A percentile compares a stretch with the other conserved stretches of the same genome.
Evolutionary conservation across 139 green algal species (phyloP).

Genomic region (Chara braunii): DNA sequence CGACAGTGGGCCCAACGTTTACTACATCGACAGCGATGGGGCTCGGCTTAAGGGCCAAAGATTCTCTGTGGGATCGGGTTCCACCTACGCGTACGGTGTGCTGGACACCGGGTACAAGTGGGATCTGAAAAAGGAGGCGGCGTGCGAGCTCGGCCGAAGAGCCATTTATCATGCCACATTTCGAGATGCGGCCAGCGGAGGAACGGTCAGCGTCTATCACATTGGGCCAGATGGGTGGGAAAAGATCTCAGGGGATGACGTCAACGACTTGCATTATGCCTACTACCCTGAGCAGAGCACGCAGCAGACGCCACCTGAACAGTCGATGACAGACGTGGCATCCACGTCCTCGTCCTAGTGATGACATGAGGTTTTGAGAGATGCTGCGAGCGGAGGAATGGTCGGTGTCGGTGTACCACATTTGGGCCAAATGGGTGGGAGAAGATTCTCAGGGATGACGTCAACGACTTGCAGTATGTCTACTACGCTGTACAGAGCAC

Average conservation of each 20-base stretch:
- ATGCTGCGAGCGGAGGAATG: background rate
- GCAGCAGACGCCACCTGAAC: background rate
- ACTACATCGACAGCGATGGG: constrained; percentile 96
- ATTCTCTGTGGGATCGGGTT: constrained; percentile 92
- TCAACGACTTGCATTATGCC: constrained; percentile 90
- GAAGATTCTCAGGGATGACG: background rate
- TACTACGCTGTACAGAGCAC: background rate
- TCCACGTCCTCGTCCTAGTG: background rate
- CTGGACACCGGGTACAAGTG: constrained; percentile 66
- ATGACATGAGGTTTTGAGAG: background rate
- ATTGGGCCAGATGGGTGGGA: constrained; percentile 90
- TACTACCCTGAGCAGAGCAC: constrained; percentile 84
- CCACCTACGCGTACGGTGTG: constrained; percentile 95
- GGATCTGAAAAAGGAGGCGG: constrained; percentile 87
- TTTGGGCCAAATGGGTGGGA: background rate
- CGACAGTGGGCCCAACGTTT: constrained; percentile 75
- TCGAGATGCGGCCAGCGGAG: constrained; percentile 87
- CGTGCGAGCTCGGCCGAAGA: constrained; percentile 79
- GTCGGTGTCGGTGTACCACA: background rate
- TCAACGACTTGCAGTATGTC: background rate
- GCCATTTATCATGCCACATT: constrained; percentile 99
- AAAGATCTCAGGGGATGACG: constrained; percentile 91
- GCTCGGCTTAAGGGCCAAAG: constrained; percentile 86
- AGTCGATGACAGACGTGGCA: background rate
- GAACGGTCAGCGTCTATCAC: constrained; percentile 96